Percentiles rank a stretch among this genome's conserved stretches.
Conservation (phyloP, 225 moss, liverwort and hornwort species). For the Neckera pumila region DNA sequence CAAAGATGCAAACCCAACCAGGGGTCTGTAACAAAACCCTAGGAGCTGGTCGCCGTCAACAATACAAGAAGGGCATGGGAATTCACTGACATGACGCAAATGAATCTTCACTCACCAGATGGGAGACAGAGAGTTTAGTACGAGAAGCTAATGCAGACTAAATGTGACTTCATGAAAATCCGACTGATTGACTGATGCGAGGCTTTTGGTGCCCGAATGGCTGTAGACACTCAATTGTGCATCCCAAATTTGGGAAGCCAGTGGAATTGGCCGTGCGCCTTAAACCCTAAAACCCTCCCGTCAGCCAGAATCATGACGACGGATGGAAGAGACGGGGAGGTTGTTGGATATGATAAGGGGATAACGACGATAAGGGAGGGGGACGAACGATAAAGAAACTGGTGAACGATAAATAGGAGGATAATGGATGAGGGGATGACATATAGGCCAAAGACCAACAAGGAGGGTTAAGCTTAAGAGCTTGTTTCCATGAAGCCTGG, state of each 20-base stretch:
- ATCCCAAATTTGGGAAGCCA: background rate
- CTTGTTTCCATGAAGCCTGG: no score
- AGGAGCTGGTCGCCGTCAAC: background rate
- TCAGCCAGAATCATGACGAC: background rate
- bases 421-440: no score
- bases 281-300: slow-evolving; percentile 21
- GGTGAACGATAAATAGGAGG: background rate
- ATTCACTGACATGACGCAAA: background rate
- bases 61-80: background rate
- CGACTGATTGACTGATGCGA: background rate
- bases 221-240: background rate
- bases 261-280: background rate
- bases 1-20: background rate
- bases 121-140: background rate
- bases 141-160: background rate
- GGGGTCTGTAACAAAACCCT: background rate
- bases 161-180: background rate
- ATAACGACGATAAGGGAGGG: slow-evolving; percentile 4
- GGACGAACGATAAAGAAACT: background rate
- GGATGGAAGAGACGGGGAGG: background rate
- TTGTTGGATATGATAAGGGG: background rate
- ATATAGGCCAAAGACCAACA: no score
- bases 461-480: no score
- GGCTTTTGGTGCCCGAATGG: background rate
- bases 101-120: slow-evolving; percentile 8